phyloP scores from a whole-genome alignment of 345 rosid species.

The Durio zibethinus region DNA sequence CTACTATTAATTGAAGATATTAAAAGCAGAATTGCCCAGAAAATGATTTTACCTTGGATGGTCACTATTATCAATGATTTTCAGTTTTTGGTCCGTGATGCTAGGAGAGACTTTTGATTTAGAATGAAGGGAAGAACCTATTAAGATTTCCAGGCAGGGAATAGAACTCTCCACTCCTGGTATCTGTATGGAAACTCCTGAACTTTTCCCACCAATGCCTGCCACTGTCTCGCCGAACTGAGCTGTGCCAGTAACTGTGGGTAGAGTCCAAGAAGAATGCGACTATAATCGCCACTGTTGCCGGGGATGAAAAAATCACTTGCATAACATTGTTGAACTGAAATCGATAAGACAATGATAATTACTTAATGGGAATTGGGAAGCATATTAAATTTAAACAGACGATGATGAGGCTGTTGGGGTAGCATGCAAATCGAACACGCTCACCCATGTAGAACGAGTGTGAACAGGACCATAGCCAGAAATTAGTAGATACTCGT shows the following conservation, averaged over 20 bases:
- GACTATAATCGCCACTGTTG: conserved; percentile 59
- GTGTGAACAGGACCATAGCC: conserved; percentile 77
- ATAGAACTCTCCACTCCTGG: conserved; percentile 69
- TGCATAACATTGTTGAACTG: conserved; percentile 86
- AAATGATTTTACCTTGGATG: not conserved
- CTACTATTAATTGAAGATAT: not conserved
- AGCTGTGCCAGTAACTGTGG: conserved; percentile 46
- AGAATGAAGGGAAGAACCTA: conserved; percentile 85
- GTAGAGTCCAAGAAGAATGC: conserved; percentile 65
- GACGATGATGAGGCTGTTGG: not conserved
- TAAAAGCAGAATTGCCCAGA: not conserved
- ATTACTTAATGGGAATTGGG: not conserved
- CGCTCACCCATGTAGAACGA: conserved; percentile 51
- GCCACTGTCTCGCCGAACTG: conserved; percentile 68
- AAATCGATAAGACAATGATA: conserved; percentile 5
- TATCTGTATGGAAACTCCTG: conserved; percentile 45
- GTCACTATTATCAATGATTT: not conserved
- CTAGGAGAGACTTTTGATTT: not conserved
- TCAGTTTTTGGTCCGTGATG: not conserved
- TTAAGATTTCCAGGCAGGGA: conserved; percentile 68
- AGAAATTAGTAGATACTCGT: conserved; percentile 44
- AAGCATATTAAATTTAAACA: not conserved
- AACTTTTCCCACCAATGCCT: conserved; percentile 93
- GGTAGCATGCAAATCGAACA: not conserved
- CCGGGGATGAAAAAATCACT: conserved; percentile 86